phyloP scores from a whole-genome alignment of 2,329 filamentous ascomycete species.

The Alternaria incomplexa region DNA sequence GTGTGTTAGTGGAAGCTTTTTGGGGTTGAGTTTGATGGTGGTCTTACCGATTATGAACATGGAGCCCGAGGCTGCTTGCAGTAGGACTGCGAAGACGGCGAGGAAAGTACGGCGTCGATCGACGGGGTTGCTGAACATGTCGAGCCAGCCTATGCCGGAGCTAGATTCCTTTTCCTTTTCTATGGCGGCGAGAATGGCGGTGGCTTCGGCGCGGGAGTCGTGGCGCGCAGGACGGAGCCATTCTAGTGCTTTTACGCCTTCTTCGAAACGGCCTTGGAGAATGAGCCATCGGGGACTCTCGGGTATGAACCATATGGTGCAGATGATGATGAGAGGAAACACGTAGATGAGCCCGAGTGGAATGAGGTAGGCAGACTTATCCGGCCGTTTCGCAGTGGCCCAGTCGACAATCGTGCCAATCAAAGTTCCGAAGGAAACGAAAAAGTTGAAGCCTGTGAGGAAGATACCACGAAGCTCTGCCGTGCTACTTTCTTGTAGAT shows the following conservation, averaged over 20 bases:
- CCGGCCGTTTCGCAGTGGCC: constrained; percentile 48
- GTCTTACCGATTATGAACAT: constrained; percentile 51
- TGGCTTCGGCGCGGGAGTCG: constrained; percentile 47
- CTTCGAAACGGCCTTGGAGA: constrained; percentile 37
- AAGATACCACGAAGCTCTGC: constrained; percentile 59
- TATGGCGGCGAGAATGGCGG: constrained; percentile 42
- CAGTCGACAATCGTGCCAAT: constrained; percentile 61
- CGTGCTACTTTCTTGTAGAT: constrained; percentile 59
- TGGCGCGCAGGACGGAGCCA: constrained; percentile 42
- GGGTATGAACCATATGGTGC: constrained; percentile 44
- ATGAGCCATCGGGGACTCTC: constrained; percentile 45
- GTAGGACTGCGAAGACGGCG: constrained; percentile 42
- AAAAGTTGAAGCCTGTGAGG: constrained; percentile 57
- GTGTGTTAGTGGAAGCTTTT: background rate
- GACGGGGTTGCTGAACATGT: constrained; percentile 46
- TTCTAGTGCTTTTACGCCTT: constrained; percentile 48
- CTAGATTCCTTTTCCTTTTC: constrained; percentile 41
- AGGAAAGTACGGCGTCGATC: constrained; percentile 46
- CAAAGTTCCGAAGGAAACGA: constrained; percentile 53
- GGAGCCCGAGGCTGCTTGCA: constrained; percentile 47
- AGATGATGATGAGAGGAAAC: constrained; percentile 49
- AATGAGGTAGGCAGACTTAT: constrained; percentile 52
- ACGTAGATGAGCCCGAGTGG: constrained; percentile 62
- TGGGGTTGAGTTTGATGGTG: constrained; percentile 19
- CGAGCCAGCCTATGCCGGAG: constrained; percentile 37